A percentile compares a stretch with the other conserved stretches of the same genome.
phyloP scores from a whole-genome alignment of 305 asterid species.

The Fraxinus platypoda region DNA sequence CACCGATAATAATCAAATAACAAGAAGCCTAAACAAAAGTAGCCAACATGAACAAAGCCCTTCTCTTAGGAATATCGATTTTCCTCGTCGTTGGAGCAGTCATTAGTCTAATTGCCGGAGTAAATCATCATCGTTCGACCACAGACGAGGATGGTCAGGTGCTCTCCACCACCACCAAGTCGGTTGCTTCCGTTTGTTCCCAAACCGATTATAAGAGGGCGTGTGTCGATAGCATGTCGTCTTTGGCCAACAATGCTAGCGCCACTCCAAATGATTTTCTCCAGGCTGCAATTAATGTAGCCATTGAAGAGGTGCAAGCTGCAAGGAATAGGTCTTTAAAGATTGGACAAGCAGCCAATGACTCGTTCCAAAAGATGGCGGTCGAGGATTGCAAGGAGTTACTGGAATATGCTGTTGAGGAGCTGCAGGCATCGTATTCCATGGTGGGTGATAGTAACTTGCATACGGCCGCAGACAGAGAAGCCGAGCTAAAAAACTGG shows the following conservation, averaged over 20 bases:
- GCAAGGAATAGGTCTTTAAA: slow-evolving; percentile 23
- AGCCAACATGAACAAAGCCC: slow-evolving; percentile 24
- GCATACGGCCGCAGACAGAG: slow-evolving; percentile 21
- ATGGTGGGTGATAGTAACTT: slow-evolving; percentile 28
- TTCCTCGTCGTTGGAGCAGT: slow-evolving; percentile 29
- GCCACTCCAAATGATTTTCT: slow-evolving; percentile 42
- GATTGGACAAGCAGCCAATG: slow-evolving; percentile 27
- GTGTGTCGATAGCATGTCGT: slow-evolving; percentile 31
- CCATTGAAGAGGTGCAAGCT: slow-evolving; percentile 29
- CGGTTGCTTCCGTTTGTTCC: slow-evolving; percentile 32
- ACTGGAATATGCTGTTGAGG: slow-evolving; percentile 31
- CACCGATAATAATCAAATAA: background rate
- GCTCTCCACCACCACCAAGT: slow-evolving; percentile 26
- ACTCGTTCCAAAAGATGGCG: slow-evolving; percentile 43
- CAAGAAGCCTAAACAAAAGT: background rate
- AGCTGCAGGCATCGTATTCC: slow-evolving; percentile 41
- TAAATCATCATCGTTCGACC: background rate
- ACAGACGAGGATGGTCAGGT: slow-evolving; percentile 4
- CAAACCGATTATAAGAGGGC: slow-evolving; percentile 29
- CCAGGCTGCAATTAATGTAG: slow-evolving; percentile 23
- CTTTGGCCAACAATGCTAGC: slow-evolving; percentile 31
- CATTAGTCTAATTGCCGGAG: slow-evolving; percentile 17
- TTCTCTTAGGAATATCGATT: slow-evolving; percentile 22
- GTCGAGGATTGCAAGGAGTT: slow-evolving; percentile 42
- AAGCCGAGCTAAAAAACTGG: slow-evolving; percentile 38